These are phyloP conservation scores for Eucalyptus pauciflora DNA, from an alignment of 345 rosid genomes.

Conservation along the genomic window DNA sequence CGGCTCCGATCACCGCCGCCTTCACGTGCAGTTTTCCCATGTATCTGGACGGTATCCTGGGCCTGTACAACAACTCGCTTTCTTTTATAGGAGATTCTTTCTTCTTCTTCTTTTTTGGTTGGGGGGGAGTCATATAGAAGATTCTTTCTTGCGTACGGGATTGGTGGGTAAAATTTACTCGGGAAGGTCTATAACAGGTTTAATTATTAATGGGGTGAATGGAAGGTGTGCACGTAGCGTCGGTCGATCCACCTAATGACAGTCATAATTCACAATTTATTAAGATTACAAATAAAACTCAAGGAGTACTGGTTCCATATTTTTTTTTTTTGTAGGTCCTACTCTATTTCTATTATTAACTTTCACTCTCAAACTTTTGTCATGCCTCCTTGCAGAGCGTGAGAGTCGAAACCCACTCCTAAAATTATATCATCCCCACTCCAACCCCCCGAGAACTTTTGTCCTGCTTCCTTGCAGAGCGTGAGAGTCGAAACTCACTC, in stretches of 20 bases:
- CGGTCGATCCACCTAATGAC: background rate
- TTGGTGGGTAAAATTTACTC: background rate
- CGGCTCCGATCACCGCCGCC: background rate
- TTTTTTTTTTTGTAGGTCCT: too few species aligned
- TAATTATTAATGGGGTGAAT: background rate
- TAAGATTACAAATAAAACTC: background rate
- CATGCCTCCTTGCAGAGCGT: too few species aligned
- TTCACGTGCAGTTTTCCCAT: background rate
- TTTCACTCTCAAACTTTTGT: too few species aligned
- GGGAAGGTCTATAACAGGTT: background rate
- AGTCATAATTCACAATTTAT: too few species aligned
- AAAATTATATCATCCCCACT: too few species aligned
- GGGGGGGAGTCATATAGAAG: background rate
- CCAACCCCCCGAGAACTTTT: too few species aligned
- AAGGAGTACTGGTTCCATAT: too few species aligned
- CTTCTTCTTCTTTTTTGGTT: fast-evolving
- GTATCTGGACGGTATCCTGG: background rate
- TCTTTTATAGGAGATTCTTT: background rate
- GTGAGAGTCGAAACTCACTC: too few species aligned
- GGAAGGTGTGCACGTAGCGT: background rate
- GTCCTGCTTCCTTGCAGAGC: too few species aligned
- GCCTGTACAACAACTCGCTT: background rate
- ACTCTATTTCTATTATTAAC: too few species aligned
- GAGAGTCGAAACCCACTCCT: too few species aligned
- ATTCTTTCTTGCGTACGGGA: background rate